Base-by-base conservation (phyloP, 495 filamentous ascomycete genomes). In the Venustampulla echinocandica region DNA sequence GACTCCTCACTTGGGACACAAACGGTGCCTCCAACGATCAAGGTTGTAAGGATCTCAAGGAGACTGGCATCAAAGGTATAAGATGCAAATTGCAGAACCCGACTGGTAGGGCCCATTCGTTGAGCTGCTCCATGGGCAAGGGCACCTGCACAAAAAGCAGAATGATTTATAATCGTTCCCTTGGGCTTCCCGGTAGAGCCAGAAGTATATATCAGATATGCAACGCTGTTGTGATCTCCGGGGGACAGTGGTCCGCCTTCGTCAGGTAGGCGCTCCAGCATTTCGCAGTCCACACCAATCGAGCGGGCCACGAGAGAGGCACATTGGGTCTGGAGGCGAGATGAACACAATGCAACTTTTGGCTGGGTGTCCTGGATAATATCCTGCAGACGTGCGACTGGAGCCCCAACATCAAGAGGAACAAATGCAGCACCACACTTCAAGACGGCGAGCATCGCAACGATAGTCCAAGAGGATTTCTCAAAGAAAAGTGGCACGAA, bases 11-110 rank as follows among this genome's bases (percentile, higher is more conserved):
- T 70, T 7, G 71, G 73, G 18, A 76, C 53, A 47, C 71, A 74
- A 32, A 75, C 60, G 46, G 69, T 71, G 20, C 65, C 64, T 2
- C 84, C 82, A 36, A 82, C 68, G 45, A 79, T 76, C 0, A 86
- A 57, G 0, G 87, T 77, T 53, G 87, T 89, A 65, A 90, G 89
- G 3, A 87, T 84, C 55, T 90, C 85, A 44, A 88, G 87, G 0
- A 90, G 73, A 0, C 82, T 90, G 2, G 89, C 85, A 55, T 93
- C 87, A 52, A 92, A 92, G 0, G 84, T 33, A n/a, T 53, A 53
- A 5, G 25, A 32, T 37, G 50, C 43, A 41, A 55, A 55, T 21
- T 54, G 32, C 25, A 49, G 23, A 18, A 53, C 44, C 13, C 50
- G 15, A 27, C 42, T 44, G 3, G 32, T 37, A 2, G 44, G 18